A percentile compares a stretch with the other conserved stretches of the same genome.
These are phyloP conservation scores for Daedalea quercina DNA, from an alignment of 768 basidiomycete genomes.

Conservation along the genomic window DNA sequence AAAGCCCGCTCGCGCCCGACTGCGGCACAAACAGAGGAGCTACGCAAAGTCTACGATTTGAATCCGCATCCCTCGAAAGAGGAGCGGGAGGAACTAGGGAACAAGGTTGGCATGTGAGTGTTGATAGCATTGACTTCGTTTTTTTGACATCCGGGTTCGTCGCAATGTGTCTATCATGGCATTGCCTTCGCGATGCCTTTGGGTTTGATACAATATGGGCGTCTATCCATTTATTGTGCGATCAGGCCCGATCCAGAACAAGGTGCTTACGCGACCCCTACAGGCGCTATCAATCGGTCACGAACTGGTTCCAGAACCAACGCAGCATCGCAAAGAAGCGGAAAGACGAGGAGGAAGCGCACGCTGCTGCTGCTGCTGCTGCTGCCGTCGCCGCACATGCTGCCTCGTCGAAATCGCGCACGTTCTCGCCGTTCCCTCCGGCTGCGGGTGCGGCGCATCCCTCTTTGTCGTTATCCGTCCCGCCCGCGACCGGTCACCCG, in stretches of 20 bases:
- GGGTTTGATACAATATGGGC: neutral
- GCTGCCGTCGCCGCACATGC: too few relatives aligned
- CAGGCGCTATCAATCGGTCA: conserved; percentile 76
- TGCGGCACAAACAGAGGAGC: conserved; percentile 59
- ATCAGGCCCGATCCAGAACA: neutral
- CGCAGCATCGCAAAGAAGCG: conserved; percentile 71
- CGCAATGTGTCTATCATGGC: too few relatives aligned
- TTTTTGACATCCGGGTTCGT: neutral
- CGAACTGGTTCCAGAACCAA: conserved; percentile 87
- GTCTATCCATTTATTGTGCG: neutral
- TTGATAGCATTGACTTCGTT: conserved; percentile 9
- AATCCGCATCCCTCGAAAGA: conserved; percentile 67
- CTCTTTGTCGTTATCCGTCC: conserved; percentile 23
- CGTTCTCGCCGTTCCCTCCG: conserved; percentile 25
- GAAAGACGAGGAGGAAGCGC: conserved; percentile 47
- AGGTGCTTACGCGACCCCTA: conserved; percentile 12
- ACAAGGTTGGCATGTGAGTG: conserved; percentile 74
- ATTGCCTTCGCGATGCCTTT: neutral
- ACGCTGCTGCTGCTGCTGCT: conserved; percentile 21
- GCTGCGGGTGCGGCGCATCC: conserved; percentile 22
- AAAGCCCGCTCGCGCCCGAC: conserved; percentile 62
- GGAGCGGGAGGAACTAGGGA: conserved; percentile 56
- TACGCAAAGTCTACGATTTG: conserved; percentile 55
- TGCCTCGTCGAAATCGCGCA: conserved; percentile 12
- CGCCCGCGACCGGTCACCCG: conserved; percentile 41